Conservation (phyloP, 169 alveolate species). For the Plasmodium falciparum region DNA sequence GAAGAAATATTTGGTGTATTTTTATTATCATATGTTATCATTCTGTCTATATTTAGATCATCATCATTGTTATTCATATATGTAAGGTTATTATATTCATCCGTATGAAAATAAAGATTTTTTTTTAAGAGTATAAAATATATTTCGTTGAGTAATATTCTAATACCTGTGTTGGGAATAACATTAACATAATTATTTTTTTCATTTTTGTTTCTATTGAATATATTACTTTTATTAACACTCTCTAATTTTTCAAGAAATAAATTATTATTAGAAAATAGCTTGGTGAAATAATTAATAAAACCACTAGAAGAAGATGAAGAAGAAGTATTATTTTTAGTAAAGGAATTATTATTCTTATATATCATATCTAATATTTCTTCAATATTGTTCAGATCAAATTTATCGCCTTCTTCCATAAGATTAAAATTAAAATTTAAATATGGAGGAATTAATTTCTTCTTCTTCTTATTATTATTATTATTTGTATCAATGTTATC, state of each 20-base stretch:
- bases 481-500: not conserved
- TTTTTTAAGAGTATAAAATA: constrained; percentile 69
- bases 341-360: constrained; percentile 22
- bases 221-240: constrained; percentile 58
- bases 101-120: constrained; percentile 73
- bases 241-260: constrained; percentile 63
- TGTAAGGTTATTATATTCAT: constrained; percentile 7
- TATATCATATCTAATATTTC: constrained; percentile 75
- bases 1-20: no score
- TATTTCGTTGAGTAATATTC: constrained; percentile 71
- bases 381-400: constrained; percentile 61
- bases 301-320: constrained; percentile 38
- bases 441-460: constrained; percentile 5
- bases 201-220: constrained; percentile 36
- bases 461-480: not conserved
- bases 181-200: constrained; percentile 72
- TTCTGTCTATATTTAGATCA: constrained; percentile 51
- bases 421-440: constrained; percentile 49
- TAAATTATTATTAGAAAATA: constrained; percentile 54
- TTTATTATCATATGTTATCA: constrained; percentile 21
- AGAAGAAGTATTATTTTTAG: constrained; percentile 14
- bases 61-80: constrained; percentile 22
- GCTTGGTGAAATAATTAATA: constrained; percentile 52
- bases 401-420: constrained; percentile 33
- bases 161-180: constrained; percentile 67